phyloP scores from a whole-genome alignment of 1,284 basidiomycete species.

The Leccinum fallax region DNA sequence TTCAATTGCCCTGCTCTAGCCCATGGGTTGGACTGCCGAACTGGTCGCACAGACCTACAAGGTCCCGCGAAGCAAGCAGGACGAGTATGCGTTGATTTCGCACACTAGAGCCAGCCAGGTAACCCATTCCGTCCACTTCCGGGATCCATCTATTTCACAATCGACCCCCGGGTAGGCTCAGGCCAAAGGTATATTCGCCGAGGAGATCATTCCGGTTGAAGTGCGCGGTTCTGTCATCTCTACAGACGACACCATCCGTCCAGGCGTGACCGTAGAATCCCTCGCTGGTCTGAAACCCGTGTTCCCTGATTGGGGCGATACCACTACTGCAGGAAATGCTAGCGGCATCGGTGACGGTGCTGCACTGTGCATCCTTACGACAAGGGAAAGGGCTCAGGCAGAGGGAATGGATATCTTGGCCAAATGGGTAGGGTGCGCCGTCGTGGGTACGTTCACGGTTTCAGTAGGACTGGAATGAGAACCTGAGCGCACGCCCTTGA shows the following conservation, averaged over 20 bases:
- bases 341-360: conserved; percentile 96
- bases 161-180: conserved; percentile 48
- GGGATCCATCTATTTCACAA: background rate
- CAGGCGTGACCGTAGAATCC: conserved; percentile 71
- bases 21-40: conserved; percentile 94
- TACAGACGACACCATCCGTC: conserved; percentile 82
- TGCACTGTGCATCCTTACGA: conserved; percentile 86
- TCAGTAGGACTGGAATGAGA: background rate
- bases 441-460: conserved; percentile 62
- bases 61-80: conserved; percentile 76
- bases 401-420: conserved; percentile 87
- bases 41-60: conserved; percentile 80
- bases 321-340: conserved; percentile 89
- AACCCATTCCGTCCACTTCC: conserved; percentile 8
- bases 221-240: conserved; percentile 44
- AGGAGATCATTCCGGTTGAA: conserved; percentile 81
- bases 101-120: conserved; percentile 77
- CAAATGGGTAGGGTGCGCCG: conserved; percentile 83
- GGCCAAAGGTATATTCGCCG: conserved; percentile 65
- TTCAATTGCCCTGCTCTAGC: conserved; percentile 45
- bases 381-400: conserved; percentile 80
- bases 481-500: conserved; percentile 18
- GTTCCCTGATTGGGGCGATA: conserved; percentile 79
- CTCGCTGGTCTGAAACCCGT: conserved; percentile 70
- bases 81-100: conserved; percentile 80